A percentile compares a stretch with the other conserved stretches of the same genome.
Evolutionary conservation across 352 stramenopile species (phyloP).

Genomic region (Phytopythium helicoides): DNA sequence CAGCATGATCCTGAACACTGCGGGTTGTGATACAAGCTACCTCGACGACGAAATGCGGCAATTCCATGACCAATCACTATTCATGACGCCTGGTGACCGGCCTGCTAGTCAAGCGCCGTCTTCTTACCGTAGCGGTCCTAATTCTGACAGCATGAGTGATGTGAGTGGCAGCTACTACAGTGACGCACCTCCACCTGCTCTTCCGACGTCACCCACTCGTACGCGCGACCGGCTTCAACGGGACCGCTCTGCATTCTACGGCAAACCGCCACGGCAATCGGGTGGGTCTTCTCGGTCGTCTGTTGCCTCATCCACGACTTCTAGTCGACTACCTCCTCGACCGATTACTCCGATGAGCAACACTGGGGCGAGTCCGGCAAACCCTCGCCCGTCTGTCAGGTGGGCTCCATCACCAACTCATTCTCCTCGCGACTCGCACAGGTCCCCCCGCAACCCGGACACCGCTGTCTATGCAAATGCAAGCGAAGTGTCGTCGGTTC

Average conservation of each 20-base stretch:
- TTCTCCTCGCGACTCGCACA: constrained; percentile 1
- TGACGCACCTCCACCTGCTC: neutral
- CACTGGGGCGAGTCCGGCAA: neutral
- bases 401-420: constrained; percentile 1
- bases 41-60: constrained; percentile 69
- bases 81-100: constrained; percentile 14
- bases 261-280: neutral
- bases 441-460: neutral
- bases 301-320: neutral
- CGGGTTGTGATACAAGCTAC: constrained; percentile 54
- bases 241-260: constrained; percentile 6
- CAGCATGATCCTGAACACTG: constrained; percentile 44
- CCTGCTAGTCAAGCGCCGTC: constrained; percentile 10
- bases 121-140: neutral
- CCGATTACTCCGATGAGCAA: neutral
- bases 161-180: constrained; percentile 1
- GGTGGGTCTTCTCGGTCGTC: neutral
- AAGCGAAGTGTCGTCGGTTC: constrained; percentile 7
- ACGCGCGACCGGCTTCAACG: constrained; percentile 4
- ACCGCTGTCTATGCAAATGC: constrained; percentile 1
- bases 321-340: neutral
- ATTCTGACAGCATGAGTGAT: constrained; percentile 3
- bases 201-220: constrained; percentile 5
- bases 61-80: constrained; percentile 63
- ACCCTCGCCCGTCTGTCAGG: constrained; percentile 2